Evolutionary conservation across 169 alveolate genomes (phyloP).

Genomic region (Plasmodium blacklocki): DNA sequence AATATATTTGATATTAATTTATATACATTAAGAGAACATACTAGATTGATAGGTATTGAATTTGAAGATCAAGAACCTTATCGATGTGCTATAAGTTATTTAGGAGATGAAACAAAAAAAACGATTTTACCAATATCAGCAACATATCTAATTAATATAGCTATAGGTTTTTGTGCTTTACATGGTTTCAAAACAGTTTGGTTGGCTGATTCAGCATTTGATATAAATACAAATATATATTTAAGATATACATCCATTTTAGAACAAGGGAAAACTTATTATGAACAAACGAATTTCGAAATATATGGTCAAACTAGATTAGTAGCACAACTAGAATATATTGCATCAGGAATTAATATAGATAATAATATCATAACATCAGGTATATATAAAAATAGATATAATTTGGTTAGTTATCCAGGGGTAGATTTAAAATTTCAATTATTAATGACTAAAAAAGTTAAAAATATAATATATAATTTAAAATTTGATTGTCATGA

Average conservation of each 20-base stretch:
- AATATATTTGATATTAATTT: conserved; percentile 26
- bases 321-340: conserved; percentile 71
- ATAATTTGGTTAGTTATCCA: conserved; percentile 62
- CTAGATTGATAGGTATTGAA: conserved; percentile 82
- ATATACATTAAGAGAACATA: conserved; percentile 32
- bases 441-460: conserved; percentile 65
- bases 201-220: conserved; percentile 83
- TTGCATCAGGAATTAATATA: conserved; percentile 77
- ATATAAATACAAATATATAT: conserved; percentile 75
- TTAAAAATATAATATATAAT: conserved; percentile 67
- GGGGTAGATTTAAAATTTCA: conserved; percentile 45
- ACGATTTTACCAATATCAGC: conserved; percentile 76
- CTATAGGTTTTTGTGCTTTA: conserved; percentile 79
- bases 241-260: conserved; percentile 78
- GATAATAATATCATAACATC: conserved; percentile 58
- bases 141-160: conserved; percentile 49
- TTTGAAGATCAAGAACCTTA: conserved; percentile 81
- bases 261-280: conserved; percentile 78
- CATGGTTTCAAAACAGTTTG: conserved; percentile 80
- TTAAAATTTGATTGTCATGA: conserved; percentile 78
- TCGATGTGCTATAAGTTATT: conserved; percentile 82
- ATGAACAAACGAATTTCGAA: conserved; percentile 79
- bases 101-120: conserved; percentile 76
- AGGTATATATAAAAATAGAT: conserved; percentile 44
- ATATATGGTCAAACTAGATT: conserved; percentile 77